These are phyloP conservation scores for Amanita inopinata DNA, from an alignment of 768 basidiomycete genomes.

Conservation along the genomic window DNA sequence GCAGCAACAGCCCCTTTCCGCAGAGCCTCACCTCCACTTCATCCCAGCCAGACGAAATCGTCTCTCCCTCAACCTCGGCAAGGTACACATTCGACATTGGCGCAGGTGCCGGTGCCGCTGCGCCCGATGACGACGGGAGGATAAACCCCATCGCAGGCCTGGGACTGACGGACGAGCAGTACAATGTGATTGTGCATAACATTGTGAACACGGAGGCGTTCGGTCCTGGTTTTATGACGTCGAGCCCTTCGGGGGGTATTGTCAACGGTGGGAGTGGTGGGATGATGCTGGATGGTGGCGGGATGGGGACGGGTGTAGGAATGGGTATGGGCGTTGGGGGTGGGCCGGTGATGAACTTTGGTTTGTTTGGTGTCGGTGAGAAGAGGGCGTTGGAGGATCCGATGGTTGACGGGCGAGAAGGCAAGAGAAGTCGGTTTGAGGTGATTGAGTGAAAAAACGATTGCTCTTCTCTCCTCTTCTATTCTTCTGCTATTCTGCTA, in stretches of 20 bases:
- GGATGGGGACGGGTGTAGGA: constrained; percentile 8
- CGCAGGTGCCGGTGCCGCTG: background rate
- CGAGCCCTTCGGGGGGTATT: too few relatives aligned
- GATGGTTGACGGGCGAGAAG: constrained; percentile 34
- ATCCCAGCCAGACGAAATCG: background rate
- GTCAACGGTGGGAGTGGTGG: constrained; percentile 10
- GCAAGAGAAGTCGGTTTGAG: constrained; percentile 54
- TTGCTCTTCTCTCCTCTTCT: background rate
- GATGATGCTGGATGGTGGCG: constrained; percentile 5
- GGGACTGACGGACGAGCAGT: constrained; percentile 86
- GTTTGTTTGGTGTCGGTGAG: constrained; percentile 2
- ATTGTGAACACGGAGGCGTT: constrained; percentile 56
- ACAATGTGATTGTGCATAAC: constrained; percentile 66
- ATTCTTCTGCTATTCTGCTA: background rate
- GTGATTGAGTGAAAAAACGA: constrained; percentile 37
- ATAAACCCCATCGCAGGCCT: constrained; percentile 82
- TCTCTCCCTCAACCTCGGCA: background rate
- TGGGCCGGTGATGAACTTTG: constrained; percentile 4
- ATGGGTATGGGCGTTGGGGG: constrained; percentile 9
- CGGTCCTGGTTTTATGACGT: constrained; percentile 27
- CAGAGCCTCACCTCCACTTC: constrained; percentile 9
- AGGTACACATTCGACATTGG: background rate
- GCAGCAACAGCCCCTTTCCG: constrained; percentile 26
- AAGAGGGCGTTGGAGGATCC: constrained; percentile 11
- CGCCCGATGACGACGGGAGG: constrained; percentile 37